Conservation (phyloP, 2,329 filamentous ascomycete species). For the Aureobasidium subglaciale region DNA sequence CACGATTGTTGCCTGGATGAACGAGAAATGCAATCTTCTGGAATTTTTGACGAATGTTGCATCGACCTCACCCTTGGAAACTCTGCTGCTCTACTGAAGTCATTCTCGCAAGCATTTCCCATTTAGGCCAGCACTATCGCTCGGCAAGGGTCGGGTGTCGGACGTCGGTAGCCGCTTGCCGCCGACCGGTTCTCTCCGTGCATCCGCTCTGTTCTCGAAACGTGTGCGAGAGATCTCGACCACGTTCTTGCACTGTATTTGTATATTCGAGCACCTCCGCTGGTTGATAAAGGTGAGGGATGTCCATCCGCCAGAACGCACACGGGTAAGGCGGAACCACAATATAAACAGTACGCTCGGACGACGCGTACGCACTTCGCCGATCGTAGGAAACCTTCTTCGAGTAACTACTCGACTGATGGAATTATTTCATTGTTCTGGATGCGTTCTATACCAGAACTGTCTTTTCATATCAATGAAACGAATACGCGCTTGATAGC, state of each 20-base stretch:
- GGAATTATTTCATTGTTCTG: too few species aligned
- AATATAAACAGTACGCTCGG: background rate
- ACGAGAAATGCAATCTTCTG: background rate
- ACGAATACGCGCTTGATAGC: too few species aligned
- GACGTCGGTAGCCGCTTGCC: background rate
- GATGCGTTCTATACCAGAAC: too few species aligned
- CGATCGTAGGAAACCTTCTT: background rate
- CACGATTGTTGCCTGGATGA: background rate
- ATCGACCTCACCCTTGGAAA: background rate
- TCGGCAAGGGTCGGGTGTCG: background rate
- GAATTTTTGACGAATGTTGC: background rate
- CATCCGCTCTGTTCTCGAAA: background rate
- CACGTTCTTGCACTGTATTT: too few species aligned
- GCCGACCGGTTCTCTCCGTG: background rate
- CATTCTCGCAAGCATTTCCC: slow-evolving; percentile 4
- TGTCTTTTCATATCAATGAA: too few species aligned
- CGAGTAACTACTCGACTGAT: too few species aligned
- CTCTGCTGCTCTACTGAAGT: background rate
- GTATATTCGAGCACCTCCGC: too few species aligned
- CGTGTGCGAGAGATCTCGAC: too few species aligned
- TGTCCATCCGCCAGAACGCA: too few species aligned
- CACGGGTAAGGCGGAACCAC: background rate
- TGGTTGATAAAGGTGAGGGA: too few species aligned
- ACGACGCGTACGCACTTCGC: background rate
- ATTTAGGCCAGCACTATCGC: background rate